A percentile compares a stretch with the other conserved stretches of the same genome.
These are phyloP conservation scores for Termitomyces sp. DNA, from an alignment of 1,284 basidiomycete species.

Conservation along the genomic window DNA sequence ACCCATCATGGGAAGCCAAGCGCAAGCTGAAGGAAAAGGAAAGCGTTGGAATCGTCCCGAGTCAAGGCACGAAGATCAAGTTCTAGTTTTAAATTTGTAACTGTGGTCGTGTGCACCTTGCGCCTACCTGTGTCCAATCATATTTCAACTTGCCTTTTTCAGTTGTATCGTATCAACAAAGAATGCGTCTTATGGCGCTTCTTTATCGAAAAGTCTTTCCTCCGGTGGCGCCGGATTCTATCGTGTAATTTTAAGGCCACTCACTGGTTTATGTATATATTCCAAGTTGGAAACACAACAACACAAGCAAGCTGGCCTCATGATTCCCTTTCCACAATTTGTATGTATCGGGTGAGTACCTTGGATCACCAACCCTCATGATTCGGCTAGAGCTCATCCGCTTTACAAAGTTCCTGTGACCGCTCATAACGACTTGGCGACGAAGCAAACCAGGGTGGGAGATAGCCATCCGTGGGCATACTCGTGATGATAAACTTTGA, in stretches of 20 bases:
- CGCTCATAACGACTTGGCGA: not conserved
- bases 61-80: slow-evolving; percentile 65
- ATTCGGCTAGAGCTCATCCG: not conserved
- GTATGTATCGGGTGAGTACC: not conserved
- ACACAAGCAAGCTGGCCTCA: not conserved
- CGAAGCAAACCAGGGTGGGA: not conserved
- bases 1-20: slow-evolving; percentile 95
- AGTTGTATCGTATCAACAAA: not conserved
- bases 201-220: not conserved
- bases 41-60: slow-evolving; percentile 46
- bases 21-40: slow-evolving; percentile 67
- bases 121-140: slow-evolving; percentile 1
- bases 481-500: not conserved
- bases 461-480: not conserved
- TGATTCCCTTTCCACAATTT: not conserved
- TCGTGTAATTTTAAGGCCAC: not conserved
- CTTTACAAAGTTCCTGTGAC: not conserved
- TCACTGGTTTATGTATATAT: not conserved
- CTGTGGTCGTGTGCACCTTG: slow-evolving; percentile 15
- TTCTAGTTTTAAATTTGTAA: slow-evolving; percentile 46
- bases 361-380: too few species aligned
- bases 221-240: not conserved
- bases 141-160: not conserved
- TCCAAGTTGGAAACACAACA: not conserved
- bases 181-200: not conserved